Percentiles rank a stretch among this genome's conserved stretches.
These are phyloP conservation scores for Trametes sanguinea DNA, from an alignment of 768 basidiomycete genomes.

Conservation along the genomic window DNA sequence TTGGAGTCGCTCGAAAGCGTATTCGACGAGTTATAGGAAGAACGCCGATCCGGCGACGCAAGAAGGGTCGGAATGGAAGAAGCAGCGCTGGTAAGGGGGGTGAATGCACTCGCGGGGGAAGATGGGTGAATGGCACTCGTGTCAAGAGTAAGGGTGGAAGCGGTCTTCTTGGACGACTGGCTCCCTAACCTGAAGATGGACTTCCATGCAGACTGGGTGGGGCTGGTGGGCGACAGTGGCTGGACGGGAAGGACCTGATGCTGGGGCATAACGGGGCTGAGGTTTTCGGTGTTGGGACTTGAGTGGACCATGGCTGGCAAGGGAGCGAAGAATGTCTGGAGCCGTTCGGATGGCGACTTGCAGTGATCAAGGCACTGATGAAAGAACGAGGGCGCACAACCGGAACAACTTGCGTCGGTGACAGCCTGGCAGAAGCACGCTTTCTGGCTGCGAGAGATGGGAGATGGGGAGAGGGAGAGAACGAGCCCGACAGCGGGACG, in stretches of 20 bases:
- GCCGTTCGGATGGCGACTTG: constrained; percentile 11
- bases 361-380: constrained; percentile 16
- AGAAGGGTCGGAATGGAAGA: constrained; percentile 32
- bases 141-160: constrained; percentile 55
- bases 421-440: constrained; percentile 2
- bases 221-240: constrained; percentile 19
- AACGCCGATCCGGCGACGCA: constrained; percentile 61
- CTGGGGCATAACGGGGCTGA: constrained; percentile 28
- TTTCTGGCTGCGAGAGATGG: constrained; percentile 11
- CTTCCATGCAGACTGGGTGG: constrained; percentile 54
- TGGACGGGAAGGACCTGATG: constrained; percentile 23
- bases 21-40: constrained; percentile 78
- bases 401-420: background rate
- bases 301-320: constrained; percentile 21
- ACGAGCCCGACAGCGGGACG: constrained; percentile 19
- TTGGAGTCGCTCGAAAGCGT: constrained; percentile 76
- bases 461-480: constrained; percentile 6
- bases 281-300: constrained; percentile 22
- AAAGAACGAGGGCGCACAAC: constrained; percentile 6
- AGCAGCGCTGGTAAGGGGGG: constrained; percentile 21
- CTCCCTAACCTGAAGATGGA: constrained; percentile 72
- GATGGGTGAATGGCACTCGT: constrained; percentile 42
- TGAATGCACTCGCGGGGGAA: constrained; percentile 38
- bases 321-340: constrained; percentile 10
- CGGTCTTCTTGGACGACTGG: constrained; percentile 61